These are phyloP conservation scores for Intubia oerlemansii DNA, from an alignment of 2,329 filamentous ascomycete species.

Conservation along the genomic window DNA sequence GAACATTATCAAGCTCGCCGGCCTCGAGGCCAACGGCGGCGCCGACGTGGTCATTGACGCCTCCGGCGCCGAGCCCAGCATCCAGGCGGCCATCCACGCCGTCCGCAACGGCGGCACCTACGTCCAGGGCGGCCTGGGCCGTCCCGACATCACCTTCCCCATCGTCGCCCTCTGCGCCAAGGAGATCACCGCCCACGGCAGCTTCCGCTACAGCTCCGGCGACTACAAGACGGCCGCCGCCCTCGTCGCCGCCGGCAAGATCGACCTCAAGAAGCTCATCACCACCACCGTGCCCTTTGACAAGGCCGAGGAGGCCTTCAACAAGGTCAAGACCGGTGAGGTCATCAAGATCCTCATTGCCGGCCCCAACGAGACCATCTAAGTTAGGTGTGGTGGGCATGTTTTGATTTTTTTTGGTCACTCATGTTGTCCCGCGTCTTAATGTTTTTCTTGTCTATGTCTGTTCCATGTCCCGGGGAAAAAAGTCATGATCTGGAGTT, in stretches of 20 bases:
- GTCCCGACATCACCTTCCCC: constrained; percentile 69
- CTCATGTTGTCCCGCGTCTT: too few species aligned
- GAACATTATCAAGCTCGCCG: constrained; percentile 40
- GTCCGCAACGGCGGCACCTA: constrained; percentile 54
- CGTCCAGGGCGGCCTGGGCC: constrained; percentile 82
- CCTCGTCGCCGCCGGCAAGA: constrained; percentile 48
- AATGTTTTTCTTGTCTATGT: too few species aligned
- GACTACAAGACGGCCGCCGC: constrained; percentile 74
- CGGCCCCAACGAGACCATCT: constrained; percentile 46
- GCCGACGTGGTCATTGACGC: constrained; percentile 68
- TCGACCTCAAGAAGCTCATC: constrained; percentile 68
- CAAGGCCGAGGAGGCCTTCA: constrained; percentile 70
- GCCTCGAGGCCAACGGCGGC: constrained; percentile 31
- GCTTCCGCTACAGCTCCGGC: constrained; percentile 73
- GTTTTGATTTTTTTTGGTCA: too few species aligned
- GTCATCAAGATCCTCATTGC: constrained; percentile 49
- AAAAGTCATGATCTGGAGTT: too few species aligned
- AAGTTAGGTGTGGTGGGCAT: too few species aligned
- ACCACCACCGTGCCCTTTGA: constrained; percentile 57
- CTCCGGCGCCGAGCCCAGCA: constrained; percentile 55
- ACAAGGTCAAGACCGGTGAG: constrained; percentile 67
- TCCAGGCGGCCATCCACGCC: constrained; percentile 52
- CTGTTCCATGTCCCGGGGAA: too few species aligned
- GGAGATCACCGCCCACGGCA: constrained; percentile 70
- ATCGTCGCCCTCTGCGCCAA: constrained; percentile 81